Evolutionary conservation across 495 filamentous ascomycete species (phyloP), one percentile per base, ranked within the genome.

Genomic region (Durotheca rogersii): DNA sequence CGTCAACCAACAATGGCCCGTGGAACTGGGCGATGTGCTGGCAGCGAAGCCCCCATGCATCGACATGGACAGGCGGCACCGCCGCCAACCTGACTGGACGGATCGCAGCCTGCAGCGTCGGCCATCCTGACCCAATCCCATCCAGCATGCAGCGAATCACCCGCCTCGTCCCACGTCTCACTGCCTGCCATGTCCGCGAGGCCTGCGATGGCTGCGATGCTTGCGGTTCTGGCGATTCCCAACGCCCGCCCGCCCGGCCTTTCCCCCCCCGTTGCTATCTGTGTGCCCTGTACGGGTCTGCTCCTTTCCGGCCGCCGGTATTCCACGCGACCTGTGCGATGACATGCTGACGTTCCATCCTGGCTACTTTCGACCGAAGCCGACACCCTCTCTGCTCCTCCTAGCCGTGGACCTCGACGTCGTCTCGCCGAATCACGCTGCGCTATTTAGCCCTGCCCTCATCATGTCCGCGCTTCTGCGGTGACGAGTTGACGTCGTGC

Each of bases 131-230:
- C 17, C 54, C 55, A 58, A 58, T 58, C 55, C 35, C 49, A 18
- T 47, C 21, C 46, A 12, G 46, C 56, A 53, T 59, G 50, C 56
- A 53, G 53, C 49, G 49, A 58, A 58, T 58, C 55, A 58, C 55
- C n/a, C 21, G 55, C 55, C 53, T 38, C 36, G 38, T 7, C 43
- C 49, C 33, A 37, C 53, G 16, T 58, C 27, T 39, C 5, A 52
- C 48, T 34, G 27, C 20, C 23, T n/a, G 4, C 27, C 32, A 11
- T n/a, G n/a, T n/a, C n/a, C n/a, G n/a, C n/a, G n/a, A n/a, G n/a
- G n/a, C n/a, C n/a, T n/a, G n/a, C n/a, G n/a, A n/a, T n/a, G n/a
- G n/a, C n/a, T n/a, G n/a, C n/a, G n/a, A n/a, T n/a, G n/a, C n/a
- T n/a, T n/a, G n/a, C n/a, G n/a, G n/a, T 51, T 34, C 42, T 47